Conservation (phyloP, 2,329 filamentous ascomycete species). For the Sporothrix luriei region DNA sequence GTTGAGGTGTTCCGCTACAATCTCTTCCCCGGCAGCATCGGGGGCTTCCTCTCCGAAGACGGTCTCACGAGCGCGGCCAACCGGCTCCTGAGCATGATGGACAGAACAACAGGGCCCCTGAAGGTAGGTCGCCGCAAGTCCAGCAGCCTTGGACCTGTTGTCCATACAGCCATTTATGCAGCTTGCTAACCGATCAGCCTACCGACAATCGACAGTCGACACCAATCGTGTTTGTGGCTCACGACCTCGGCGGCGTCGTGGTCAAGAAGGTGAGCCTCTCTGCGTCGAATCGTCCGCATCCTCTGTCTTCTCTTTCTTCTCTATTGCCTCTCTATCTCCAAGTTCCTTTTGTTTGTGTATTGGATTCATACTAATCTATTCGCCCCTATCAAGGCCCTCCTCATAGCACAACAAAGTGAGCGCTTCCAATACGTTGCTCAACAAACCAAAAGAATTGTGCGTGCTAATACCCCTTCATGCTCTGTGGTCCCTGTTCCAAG, state of each 20-base stretch:
- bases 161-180: not conserved
- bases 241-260: conserved; percentile 21
- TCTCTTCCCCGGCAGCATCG: conserved; percentile 13
- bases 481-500: not conserved
- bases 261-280: conserved; percentile 15
- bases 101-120: not conserved
- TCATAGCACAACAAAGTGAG: not conserved
- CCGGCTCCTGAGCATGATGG: conserved; percentile 15
- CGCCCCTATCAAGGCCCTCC: not conserved
- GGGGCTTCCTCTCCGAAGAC: conserved; percentile 2
- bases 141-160: not conserved
- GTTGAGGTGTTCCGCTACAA: conserved; percentile 16
- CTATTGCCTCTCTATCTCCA: not conserved
- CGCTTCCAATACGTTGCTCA: not conserved
- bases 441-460: conserved; percentile 12
- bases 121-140: not conserved
- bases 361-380: not conserved
- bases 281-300: too few relatives aligned
- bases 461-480: not conserved
- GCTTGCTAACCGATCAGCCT: not conserved
- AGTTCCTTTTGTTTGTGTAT: not conserved
- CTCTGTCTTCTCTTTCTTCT: too few relatives aligned
- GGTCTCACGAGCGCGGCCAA: conserved; percentile 10
- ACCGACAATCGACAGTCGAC: not conserved
- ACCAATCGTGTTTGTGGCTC: conserved; percentile 17